Base-by-base conservation (phyloP, 257 asterid species). In the Solanum bukasovii region DNA sequence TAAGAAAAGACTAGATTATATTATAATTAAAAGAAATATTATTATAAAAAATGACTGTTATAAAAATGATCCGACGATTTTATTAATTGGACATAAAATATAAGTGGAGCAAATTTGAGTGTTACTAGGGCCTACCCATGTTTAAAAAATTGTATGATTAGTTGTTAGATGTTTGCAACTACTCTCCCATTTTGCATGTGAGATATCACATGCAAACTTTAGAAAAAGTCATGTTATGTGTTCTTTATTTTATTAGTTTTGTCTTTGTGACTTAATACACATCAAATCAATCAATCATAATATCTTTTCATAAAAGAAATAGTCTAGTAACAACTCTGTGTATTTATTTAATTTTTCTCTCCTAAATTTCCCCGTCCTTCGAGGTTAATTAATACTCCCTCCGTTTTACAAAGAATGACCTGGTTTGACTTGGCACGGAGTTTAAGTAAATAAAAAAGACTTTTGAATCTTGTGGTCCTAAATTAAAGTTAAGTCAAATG, bases 151-250 rank as follows among this genome's bases (percentile, higher is more conserved):
- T 86, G 71, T 72, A 52, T 34, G 4, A 84, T 78, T 40, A 27
- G 75, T 84, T 3, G 84, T 73, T 59, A 74, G 34, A 46, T 27
- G 37, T 8, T 27, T 46, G n/a, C 73, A 77, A 89, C 88, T 52
- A 78, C 88, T 86, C 89, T 82, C 44, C 75, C 23, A 67, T 35
- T 20, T 38, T 68, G 71, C 91, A 89, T 85, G 91, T 87, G 91
- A 89, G 21, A 7, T 63, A 35, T 89, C 91, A 89, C 90, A 83
- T 87, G 90, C 31, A 59, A 63, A 23, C 16, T 35, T 35, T 4
- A 18, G 25, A 87, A 27, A 37, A 11, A 29, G 70, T 81, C 85
- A 81, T 29, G 38, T 81, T 81, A 21, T 46, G 68, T 81, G 85
- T 81, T 46, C 27, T n/a, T 81, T 81, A 49, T 46, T 82, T 31